These are phyloP conservation scores for Anethum foeniculum DNA, from an alignment of 140 eudicot species.

Conservation along the genomic window DNA sequence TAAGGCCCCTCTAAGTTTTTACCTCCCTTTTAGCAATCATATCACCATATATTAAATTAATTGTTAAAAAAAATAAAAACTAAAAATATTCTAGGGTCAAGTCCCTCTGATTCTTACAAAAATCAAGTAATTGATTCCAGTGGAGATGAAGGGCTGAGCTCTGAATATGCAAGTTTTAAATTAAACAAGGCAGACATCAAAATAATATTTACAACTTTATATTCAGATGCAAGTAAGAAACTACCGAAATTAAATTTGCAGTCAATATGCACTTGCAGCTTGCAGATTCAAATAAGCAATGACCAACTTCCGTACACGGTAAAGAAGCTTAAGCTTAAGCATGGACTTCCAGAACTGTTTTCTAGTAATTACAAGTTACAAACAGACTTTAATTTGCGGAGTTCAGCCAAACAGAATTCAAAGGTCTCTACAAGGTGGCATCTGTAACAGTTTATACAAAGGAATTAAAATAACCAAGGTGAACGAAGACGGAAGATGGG, in stretches of 20 bases:
- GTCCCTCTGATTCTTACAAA: not conserved
- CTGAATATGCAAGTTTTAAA: not conserved
- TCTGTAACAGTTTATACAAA: not conserved
- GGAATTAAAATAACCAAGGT: not conserved
- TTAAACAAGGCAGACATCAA: not conserved
- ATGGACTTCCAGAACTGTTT: not conserved
- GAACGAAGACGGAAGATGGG: not conserved
- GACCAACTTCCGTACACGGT: not conserved
- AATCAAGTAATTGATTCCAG: not conserved
- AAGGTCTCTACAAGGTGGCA: not conserved
- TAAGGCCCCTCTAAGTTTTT: too few relatives aligned
- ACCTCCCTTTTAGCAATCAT: too few relatives aligned
- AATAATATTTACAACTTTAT: not conserved
- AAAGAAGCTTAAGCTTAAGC: not conserved
- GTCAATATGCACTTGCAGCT: not conserved
- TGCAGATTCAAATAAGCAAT: not conserved
- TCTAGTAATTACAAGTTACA: not conserved
- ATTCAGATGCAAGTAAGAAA: not conserved
- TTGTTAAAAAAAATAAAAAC: too few relatives aligned
- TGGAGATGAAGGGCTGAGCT: not conserved
- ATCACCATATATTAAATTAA: too few relatives aligned
- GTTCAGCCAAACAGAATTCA: not conserved
- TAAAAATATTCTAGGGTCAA: too few relatives aligned
- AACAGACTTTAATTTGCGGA: not conserved
- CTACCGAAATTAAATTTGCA: not conserved